A percentile compares a stretch with the other conserved stretches of the same genome.
These are phyloP conservation scores for Herpetomonas samuelpessoai DNA, from an alignment of 208 protist species.

Conservation along the genomic window DNA sequence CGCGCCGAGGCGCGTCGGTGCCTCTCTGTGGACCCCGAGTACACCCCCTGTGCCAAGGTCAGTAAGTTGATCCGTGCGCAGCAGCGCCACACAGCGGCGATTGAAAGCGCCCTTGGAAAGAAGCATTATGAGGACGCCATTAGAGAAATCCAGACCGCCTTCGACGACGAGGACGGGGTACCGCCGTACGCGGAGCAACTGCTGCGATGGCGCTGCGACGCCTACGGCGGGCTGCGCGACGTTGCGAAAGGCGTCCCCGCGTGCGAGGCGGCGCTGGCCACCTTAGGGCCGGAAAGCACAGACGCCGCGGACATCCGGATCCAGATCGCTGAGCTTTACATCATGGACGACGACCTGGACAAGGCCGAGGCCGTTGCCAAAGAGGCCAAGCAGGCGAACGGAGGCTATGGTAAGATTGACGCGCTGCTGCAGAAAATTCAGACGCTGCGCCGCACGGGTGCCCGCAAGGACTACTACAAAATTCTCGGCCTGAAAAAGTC, in stretches of 20 bases:
- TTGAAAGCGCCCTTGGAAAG: conserved; percentile 27
- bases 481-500: conserved; percentile 88
- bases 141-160: conserved; percentile 36
- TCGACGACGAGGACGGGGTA: conserved; percentile 36
- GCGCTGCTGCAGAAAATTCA: conserved; percentile 44
- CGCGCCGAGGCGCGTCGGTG: conserved; percentile 67
- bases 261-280: conserved; percentile 43
- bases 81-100: conserved; percentile 30
- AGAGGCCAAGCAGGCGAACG: conserved; percentile 30
- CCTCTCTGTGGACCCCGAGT: conserved; percentile 84
- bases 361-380: conserved; percentile 46
- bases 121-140: conserved; percentile 58
- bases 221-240: conserved; percentile 55
- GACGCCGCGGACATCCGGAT: conserved; percentile 46
- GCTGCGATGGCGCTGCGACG: conserved; percentile 74
- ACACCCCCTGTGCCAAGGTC: conserved; percentile 58
- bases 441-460: conserved; percentile 38
- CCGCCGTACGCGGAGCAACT: conserved; percentile 69
- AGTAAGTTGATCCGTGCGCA: conserved; percentile 71
- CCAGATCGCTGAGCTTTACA: conserved; percentile 69
- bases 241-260: conserved; percentile 41
- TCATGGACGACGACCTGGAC: conserved; percentile 73
- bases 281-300: conserved; percentile 37
- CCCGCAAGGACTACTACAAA: conserved; percentile 92
- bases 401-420: conserved; percentile 24